These are phyloP conservation scores for Phialemonium atrogriseum DNA, from an alignment of 2,329 filamentous ascomycete species.

Conservation along the genomic window DNA sequence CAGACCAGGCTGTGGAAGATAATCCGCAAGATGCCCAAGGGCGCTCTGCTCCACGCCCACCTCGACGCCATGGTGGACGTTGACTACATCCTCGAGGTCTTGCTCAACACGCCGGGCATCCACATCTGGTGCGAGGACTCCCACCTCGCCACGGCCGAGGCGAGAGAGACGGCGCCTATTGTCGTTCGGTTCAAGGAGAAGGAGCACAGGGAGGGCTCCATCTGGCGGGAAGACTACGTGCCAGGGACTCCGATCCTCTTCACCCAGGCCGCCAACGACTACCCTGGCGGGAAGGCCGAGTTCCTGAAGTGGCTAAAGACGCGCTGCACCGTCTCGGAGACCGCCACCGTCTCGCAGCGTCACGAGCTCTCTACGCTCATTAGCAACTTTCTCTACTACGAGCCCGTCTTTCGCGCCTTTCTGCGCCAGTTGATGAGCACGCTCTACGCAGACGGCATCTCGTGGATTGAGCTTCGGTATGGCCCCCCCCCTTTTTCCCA, in stretches of 20 bases:
- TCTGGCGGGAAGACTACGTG: slow-evolving; percentile 62
- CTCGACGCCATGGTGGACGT: slow-evolving; percentile 87
- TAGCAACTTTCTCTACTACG: slow-evolving; percentile 73
- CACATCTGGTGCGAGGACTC: slow-evolving; percentile 54
- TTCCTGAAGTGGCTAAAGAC: slow-evolving; percentile 73
- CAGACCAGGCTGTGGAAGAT: slow-evolving; percentile 79
- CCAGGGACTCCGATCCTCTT: slow-evolving; percentile 50
- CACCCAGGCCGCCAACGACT: slow-evolving; percentile 59
- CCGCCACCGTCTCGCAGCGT: slow-evolving; percentile 71
- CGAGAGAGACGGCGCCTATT: slow-evolving; percentile 38
- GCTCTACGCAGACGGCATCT: slow-evolving; percentile 72
- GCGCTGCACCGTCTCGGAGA: slow-evolving; percentile 61
- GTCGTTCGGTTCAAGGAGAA: slow-evolving; percentile 50
- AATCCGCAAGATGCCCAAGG: slow-evolving; percentile 81
- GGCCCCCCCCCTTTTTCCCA: slow-evolving; percentile 7
- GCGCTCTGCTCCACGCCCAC: slow-evolving; percentile 77
- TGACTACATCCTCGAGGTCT: slow-evolving; percentile 66
- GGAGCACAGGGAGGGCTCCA: slow-evolving; percentile 28
- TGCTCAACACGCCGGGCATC: slow-evolving; percentile 65
- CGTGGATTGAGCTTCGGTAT: slow-evolving; percentile 69
- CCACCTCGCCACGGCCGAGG: slow-evolving; percentile 44
- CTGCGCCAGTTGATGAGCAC: slow-evolving; percentile 62
- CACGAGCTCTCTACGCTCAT: slow-evolving; percentile 75
- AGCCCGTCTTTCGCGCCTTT: slow-evolving; percentile 77
- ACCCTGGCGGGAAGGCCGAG: slow-evolving; percentile 63